A percentile compares a stretch with the other conserved stretches of the same genome.
These are phyloP conservation scores for Solanum dulcamara DNA, from an alignment of 257 asterid species.

Conservation along the genomic window DNA sequence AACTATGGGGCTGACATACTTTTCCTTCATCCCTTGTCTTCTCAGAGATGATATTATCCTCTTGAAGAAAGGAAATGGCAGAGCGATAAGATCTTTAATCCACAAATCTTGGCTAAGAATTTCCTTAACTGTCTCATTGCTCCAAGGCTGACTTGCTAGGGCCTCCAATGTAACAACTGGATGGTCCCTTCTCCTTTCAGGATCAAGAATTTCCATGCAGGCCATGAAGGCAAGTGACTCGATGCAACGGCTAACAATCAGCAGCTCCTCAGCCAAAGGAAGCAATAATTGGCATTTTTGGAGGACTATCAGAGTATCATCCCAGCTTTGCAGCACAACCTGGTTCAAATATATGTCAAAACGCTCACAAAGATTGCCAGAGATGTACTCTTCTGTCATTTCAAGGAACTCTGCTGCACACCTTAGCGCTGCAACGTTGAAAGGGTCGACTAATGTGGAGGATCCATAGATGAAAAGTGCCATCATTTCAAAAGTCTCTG, in stretches of 20 bases:
- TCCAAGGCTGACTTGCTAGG: slow-evolving; percentile 33
- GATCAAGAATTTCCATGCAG: slow-evolving; percentile 86
- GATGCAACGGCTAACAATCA: slow-evolving; percentile 63
- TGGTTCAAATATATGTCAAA: slow-evolving; percentile 67
- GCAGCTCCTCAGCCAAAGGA: slow-evolving; percentile 54
- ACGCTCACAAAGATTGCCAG: slow-evolving; percentile 48
- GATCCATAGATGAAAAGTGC: slow-evolving; percentile 66
- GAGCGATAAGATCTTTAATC: slow-evolving; percentile 52
- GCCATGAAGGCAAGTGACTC: slow-evolving; percentile 84
- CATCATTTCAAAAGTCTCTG: slow-evolving; percentile 51
- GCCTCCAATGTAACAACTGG: slow-evolving; percentile 42
- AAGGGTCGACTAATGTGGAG: slow-evolving; percentile 46
- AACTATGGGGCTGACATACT: slow-evolving; percentile 52
- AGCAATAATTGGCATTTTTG: slow-evolving; percentile 40
- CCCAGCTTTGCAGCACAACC: slow-evolving; percentile 64
- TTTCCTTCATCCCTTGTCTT: slow-evolving; percentile 72
- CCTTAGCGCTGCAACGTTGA: slow-evolving; percentile 50
- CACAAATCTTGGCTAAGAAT: slow-evolving; percentile 40
- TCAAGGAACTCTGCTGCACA: slow-evolving; percentile 66
- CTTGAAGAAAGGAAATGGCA: slow-evolving; percentile 50
- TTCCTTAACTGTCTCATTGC: slow-evolving; percentile 15
- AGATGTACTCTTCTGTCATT: slow-evolving; percentile 36
- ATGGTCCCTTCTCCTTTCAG: slow-evolving; percentile 53
- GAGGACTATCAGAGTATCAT: slow-evolving; percentile 50
- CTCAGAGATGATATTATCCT: slow-evolving; percentile 58